These are phyloP conservation scores for Astrocystis sublimbata DNA, from an alignment of 495 filamentous ascomycete species.

Conservation along the genomic window DNA sequence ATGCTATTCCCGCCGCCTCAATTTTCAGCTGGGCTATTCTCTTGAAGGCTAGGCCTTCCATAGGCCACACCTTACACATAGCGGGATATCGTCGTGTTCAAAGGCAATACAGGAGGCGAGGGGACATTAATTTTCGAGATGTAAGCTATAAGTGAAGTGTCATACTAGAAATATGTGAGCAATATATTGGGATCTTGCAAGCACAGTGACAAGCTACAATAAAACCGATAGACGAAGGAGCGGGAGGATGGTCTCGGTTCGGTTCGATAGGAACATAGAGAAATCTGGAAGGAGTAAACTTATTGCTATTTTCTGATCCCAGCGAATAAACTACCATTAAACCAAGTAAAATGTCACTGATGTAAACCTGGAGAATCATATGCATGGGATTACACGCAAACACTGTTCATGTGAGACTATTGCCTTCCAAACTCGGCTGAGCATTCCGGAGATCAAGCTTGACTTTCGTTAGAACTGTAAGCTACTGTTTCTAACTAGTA, in stretches of 20 bases:
- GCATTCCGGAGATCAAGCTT: background rate
- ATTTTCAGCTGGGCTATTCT: background rate
- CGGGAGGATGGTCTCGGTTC: background rate
- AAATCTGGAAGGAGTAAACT: background rate
- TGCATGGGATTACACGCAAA: background rate
- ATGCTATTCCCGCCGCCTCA: background rate
- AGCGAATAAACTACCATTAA: background rate
- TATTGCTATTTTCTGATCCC: background rate
- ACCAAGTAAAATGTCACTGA: background rate
- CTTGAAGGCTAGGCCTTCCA: too few species aligned
- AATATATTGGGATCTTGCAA: background rate
- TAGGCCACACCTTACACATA: too few species aligned
- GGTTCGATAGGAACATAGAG: too few species aligned
- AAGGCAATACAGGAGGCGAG: too few species aligned
- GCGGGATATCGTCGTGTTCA: too few species aligned
- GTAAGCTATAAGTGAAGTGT: background rate
- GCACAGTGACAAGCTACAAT: too few species aligned
- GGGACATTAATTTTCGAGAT: background rate
- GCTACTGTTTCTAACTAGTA: background rate
- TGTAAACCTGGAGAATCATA: too few species aligned
- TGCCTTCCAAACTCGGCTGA: background rate
- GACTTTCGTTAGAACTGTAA: background rate
- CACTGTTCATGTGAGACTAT: too few species aligned
- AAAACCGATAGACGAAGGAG: background rate
- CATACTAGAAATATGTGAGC: too few species aligned